phyloP scores from a whole-genome alignment of 495 filamentous ascomycete species.

The Apodospora peruviana region DNA sequence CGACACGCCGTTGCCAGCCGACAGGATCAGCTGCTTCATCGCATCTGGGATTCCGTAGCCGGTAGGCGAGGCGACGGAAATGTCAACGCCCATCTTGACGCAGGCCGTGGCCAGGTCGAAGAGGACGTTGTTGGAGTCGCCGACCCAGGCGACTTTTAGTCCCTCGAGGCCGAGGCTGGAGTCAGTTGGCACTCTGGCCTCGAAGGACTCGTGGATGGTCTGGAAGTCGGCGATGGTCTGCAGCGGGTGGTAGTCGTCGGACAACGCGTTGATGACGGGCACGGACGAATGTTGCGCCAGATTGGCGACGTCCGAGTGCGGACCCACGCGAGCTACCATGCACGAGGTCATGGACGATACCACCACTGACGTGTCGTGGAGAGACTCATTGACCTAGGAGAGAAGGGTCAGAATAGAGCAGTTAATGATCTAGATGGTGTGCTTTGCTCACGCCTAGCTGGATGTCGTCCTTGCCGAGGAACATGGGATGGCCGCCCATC shows the following conservation, averaged over 20 bases:
- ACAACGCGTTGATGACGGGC: constrained; percentile 92
- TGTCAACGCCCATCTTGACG: constrained; percentile 76
- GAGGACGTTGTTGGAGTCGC: constrained; percentile 94
- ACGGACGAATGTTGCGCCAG: constrained; percentile 76
- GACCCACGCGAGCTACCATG: constrained; percentile 83
- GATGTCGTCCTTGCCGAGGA: constrained; percentile 89
- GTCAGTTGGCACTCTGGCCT: constrained; percentile 25
- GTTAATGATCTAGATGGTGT: not conserved
- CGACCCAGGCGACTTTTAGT: constrained; percentile 89
- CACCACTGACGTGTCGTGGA: constrained; percentile 82
- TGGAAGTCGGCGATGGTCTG: constrained; percentile 91
- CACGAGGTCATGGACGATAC: constrained; percentile 88
- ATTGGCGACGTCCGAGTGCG: constrained; percentile 73
- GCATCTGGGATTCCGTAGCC: constrained; percentile 69
- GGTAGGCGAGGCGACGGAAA: constrained; percentile 79
- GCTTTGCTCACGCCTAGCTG: constrained; percentile 69
- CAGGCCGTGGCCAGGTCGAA: constrained; percentile 86
- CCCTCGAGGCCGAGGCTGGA: constrained; percentile 66
- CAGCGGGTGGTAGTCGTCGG: constrained; percentile 81
- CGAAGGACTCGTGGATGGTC: constrained; percentile 76
- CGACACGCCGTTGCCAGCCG: constrained; percentile 49
- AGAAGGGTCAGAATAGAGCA: constrained; percentile 6
- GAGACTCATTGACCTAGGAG: constrained; percentile 72
- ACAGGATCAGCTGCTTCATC: constrained; percentile 65
- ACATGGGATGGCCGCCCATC: constrained; percentile 92